Conservation (phyloP, 2,329 filamentous ascomycete species). For the Clonostachys chloroleuca region DNA sequence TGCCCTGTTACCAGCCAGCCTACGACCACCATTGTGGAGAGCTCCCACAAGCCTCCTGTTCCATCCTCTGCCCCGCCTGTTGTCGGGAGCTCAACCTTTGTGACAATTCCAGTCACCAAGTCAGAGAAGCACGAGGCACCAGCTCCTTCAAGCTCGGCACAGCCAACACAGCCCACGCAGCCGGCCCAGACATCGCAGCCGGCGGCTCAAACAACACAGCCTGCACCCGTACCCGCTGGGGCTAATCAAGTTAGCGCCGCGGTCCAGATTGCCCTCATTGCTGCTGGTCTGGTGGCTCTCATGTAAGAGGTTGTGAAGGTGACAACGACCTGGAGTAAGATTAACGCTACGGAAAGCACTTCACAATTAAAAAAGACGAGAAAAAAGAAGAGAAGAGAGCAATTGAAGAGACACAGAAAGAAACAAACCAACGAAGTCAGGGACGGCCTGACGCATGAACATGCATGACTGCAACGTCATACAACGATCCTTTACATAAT, state of each 20-base stretch:
- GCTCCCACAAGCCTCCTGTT: not conserved
- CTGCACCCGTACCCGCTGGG: not conserved
- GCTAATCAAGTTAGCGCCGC: not conserved
- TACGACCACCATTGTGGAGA: slow-evolving; percentile 2
- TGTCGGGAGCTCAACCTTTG: not conserved
- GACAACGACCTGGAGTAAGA: too few species aligned
- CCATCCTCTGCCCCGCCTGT: not conserved
- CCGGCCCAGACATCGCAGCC: not conserved
- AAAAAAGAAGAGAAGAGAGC: too few species aligned
- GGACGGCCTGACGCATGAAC: too few species aligned
- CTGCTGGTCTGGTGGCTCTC: not conserved
- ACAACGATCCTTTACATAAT: too few species aligned
- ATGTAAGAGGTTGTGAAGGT: too few species aligned
- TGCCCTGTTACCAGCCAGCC: slow-evolving; percentile 4
- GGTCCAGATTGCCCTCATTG: not conserved
- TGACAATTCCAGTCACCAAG: not conserved
- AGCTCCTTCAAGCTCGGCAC: too few species aligned
- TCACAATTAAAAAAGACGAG: too few species aligned
- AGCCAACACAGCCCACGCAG: not conserved
- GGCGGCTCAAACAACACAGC: not conserved
- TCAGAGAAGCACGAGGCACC: too few species aligned
- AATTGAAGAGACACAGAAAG: too few species aligned
- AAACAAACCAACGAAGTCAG: too few species aligned
- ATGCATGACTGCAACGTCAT: too few species aligned
- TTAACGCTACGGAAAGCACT: too few species aligned